Evolutionary conservation across 305 asterid species (phyloP).

Genomic region (Fraxinus paxiana): DNA sequence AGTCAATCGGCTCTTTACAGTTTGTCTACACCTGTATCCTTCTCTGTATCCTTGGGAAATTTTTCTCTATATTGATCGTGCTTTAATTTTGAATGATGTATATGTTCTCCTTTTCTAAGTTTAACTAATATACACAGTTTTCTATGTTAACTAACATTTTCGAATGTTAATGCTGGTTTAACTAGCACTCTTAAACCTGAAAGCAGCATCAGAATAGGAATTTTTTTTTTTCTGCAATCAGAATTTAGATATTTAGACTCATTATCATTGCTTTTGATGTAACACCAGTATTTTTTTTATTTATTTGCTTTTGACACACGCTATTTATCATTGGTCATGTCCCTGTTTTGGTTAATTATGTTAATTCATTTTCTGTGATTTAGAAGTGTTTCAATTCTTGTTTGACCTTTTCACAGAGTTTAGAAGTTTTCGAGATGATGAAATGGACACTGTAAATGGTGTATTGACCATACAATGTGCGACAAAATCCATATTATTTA

Average conservation of each 20-base stretch:
- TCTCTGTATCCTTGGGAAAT: constrained; percentile 63
- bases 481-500: background rate
- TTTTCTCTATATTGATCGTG: constrained; percentile 12
- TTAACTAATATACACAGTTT: background rate
- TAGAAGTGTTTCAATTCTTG: background rate
- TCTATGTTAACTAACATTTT: background rate
- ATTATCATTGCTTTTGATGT: background rate
- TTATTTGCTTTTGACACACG: background rate
- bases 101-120: background rate
- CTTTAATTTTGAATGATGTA: background rate
- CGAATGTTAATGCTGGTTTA: background rate
- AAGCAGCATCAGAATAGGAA: background rate
- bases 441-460: background rate
- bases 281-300: background rate
- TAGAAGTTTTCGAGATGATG: background rate
- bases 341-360: background rate
- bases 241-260: background rate
- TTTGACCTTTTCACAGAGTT: background rate
- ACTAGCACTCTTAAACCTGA: background rate
- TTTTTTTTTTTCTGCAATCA: background rate
- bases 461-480: background rate
- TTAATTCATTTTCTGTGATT: background rate
- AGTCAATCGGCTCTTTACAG: constrained; percentile 51
- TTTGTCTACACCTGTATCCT: constrained; percentile 68
- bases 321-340: background rate